These are phyloP conservation scores for Chrysoporthe austroafricana DNA, from an alignment of 2,329 filamentous ascomycete species.

Conservation along the genomic window DNA sequence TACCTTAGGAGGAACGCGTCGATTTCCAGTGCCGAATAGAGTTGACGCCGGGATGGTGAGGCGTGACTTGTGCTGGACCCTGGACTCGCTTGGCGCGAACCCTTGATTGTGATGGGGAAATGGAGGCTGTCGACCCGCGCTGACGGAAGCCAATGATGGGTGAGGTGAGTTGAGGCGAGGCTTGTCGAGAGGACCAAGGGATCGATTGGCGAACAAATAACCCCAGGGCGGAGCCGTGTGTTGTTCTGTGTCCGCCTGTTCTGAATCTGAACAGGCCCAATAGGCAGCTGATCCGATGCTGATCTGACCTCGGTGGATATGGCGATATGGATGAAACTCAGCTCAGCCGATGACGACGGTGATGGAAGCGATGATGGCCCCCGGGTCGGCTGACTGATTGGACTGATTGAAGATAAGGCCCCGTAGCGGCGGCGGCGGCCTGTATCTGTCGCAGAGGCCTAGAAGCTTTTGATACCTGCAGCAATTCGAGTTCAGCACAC, in stretches of 20 bases:
- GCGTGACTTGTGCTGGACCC: constrained; percentile 1
- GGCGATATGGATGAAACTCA: not conserved
- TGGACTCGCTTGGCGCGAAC: not conserved
- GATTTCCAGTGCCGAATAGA: not conserved
- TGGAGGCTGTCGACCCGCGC: constrained; percentile 12
- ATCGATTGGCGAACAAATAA: constrained; percentile 11
- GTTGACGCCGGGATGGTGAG: not conserved
- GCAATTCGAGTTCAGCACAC: not conserved
- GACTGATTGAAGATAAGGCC: not conserved
- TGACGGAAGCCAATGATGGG: constrained; percentile 18
- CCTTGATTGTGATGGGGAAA: not conserved
- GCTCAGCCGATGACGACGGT: constrained; percentile 3
- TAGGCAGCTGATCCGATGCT: not conserved
- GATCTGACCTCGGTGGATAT: not conserved
- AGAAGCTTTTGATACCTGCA: not conserved
- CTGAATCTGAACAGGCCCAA: not conserved
- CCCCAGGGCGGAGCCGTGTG: constrained; percentile 8
- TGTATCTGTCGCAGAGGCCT: not conserved
- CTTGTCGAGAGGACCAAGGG: not conserved
- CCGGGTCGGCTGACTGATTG: not conserved
- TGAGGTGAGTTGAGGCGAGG: constrained; percentile 2
- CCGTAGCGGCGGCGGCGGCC: not conserved
- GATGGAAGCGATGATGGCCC: not conserved
- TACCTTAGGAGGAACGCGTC: not conserved
- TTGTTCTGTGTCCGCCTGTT: constrained; percentile 2